These are phyloP conservation scores for Suillus alpinus DNA, from an alignment of 768 basidiomycete species.

Conservation along the genomic window DNA sequence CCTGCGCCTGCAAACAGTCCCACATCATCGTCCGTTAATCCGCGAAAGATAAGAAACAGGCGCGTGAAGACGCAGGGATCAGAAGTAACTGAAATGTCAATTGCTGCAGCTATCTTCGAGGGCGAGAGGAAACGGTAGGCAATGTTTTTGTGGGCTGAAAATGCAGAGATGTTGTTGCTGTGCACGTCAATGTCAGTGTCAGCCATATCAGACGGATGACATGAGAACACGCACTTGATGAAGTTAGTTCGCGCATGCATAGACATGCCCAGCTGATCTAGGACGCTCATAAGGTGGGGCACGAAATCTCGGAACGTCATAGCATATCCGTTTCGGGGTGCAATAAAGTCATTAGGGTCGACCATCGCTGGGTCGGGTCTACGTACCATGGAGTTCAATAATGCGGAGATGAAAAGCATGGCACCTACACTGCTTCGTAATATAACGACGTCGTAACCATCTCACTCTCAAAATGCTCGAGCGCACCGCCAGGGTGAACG, in stretches of 20 bases:
- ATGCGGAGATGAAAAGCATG: background rate
- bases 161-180: slow-evolving; percentile 75
- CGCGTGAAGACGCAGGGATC: slow-evolving; percentile 82
- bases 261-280: slow-evolving; percentile 83
- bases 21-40: slow-evolving; percentile 77
- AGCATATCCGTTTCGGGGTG: slow-evolving; percentile 80
- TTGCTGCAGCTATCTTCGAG: slow-evolving; percentile 75
- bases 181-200: background rate
- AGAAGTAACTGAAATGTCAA: slow-evolving; percentile 81
- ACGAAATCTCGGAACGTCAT: slow-evolving; percentile 82
- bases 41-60: slow-evolving; percentile 84
- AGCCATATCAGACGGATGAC: slow-evolving; percentile 3
- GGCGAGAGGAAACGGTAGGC: slow-evolving; percentile 88
- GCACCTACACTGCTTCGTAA: slow-evolving; percentile 78
- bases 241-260: slow-evolving; percentile 79
- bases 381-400: slow-evolving; percentile 8
- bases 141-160: slow-evolving; percentile 78
- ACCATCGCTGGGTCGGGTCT: slow-evolving; percentile 79
- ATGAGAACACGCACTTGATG: slow-evolving; percentile 59
- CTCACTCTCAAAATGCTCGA: slow-evolving; percentile 84
- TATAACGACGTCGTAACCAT: slow-evolving; percentile 78
- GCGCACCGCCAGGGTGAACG: slow-evolving; percentile 79
- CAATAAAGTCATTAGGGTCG: slow-evolving; percentile 76
- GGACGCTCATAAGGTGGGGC: slow-evolving; percentile 75
- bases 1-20: slow-evolving; percentile 72